Evolutionary conservation across 2,329 filamentous ascomycete species (phyloP).

Genomic region (Colletotrichum spaethianum): DNA sequence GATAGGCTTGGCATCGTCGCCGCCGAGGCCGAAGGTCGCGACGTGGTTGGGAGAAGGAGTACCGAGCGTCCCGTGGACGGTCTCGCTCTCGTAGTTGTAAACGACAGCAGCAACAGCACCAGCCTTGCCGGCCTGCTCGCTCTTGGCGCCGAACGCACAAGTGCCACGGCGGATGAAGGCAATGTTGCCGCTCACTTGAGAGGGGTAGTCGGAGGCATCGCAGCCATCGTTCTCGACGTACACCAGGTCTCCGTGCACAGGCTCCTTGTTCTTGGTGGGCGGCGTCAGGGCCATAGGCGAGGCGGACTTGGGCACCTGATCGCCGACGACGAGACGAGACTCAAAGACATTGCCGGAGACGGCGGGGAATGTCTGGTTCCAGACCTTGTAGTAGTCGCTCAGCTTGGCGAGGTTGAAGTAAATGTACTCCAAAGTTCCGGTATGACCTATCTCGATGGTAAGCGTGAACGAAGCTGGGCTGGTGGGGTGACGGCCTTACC

Average conservation of each 20-base stretch:
- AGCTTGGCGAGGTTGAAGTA: slow-evolving; percentile 67
- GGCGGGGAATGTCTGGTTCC: slow-evolving; percentile 75
- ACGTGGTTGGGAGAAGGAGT: slow-evolving; percentile 71
- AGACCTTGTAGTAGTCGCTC: slow-evolving; percentile 73
- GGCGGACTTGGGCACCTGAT: slow-evolving; percentile 64
- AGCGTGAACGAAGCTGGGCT: slow-evolving; percentile 31
- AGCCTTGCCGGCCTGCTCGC: slow-evolving; percentile 75
- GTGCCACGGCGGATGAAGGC: slow-evolving; percentile 79
- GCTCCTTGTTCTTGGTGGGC: slow-evolving; percentile 71
- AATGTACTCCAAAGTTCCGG: slow-evolving; percentile 76
- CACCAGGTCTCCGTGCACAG: slow-evolving; percentile 72
- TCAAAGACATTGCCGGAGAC: slow-evolving; percentile 73
- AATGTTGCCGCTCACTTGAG: slow-evolving; percentile 72
- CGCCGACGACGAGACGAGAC: slow-evolving; percentile 69
- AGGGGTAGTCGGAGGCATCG: slow-evolving; percentile 73
- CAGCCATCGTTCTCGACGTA: slow-evolving; percentile 76
- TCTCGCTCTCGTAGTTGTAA: slow-evolving; percentile 79
- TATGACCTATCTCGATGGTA: slow-evolving; percentile 64
- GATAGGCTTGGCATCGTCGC: slow-evolving; percentile 70
- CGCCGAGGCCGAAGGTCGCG: slow-evolving; percentile 77
- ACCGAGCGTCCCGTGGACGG: slow-evolving; percentile 78
- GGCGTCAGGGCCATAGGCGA: slow-evolving; percentile 77
- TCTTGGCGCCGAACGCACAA: slow-evolving; percentile 82
- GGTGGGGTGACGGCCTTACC: slow-evolving; percentile 56
- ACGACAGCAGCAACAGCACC: slow-evolving; percentile 81